A percentile compares a stretch with the other conserved stretches of the same genome.
Evolutionary conservation across 2,329 filamentous ascomycete species (phyloP).

Genomic region (Rhinocladiella similis): DNA sequence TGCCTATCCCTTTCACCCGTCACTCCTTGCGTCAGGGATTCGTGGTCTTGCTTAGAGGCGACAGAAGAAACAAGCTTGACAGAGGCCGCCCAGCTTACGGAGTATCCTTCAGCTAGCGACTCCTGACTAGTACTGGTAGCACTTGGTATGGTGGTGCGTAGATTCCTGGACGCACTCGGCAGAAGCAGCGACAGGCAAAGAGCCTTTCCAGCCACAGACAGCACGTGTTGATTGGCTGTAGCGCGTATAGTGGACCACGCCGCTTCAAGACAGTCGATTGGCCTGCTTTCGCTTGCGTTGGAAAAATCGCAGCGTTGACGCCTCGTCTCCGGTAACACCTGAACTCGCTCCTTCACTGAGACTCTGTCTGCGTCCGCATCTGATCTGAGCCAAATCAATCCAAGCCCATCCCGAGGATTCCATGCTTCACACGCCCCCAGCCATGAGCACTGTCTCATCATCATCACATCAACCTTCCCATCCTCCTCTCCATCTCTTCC

Average conservation of each 20-base stretch:
- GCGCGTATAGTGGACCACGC: neutral
- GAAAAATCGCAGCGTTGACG: neutral
- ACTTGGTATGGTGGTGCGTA: no score
- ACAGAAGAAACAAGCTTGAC: neutral
- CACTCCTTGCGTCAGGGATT: neutral
- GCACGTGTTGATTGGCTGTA: neutral
- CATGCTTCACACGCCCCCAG: constrained; percentile 17
- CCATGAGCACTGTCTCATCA: constrained; percentile 24
- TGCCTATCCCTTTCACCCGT: neutral
- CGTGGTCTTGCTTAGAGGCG: neutral
- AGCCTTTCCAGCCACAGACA: neutral
- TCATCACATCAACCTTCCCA: constrained; percentile 17
- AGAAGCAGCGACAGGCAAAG: constrained; percentile 2
- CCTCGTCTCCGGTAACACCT: neutral
- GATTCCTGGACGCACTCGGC: neutral
- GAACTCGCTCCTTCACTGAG: neutral
- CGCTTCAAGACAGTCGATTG: neutral
- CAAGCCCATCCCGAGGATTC: constrained; percentile 13
- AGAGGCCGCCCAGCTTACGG: neutral
- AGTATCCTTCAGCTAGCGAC: neutral
- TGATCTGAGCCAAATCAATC: constrained; percentile 23
- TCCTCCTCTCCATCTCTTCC: constrained; percentile 19
- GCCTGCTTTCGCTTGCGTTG: neutral
- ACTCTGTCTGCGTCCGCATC: constrained; percentile 5
- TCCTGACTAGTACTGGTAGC: constrained; percentile 12